Percentiles rank a stretch among this genome's conserved stretches.
These are phyloP conservation scores for Tetraselmis chui DNA, from an alignment of 139 green algal genomes.

Conservation along the genomic window DNA sequence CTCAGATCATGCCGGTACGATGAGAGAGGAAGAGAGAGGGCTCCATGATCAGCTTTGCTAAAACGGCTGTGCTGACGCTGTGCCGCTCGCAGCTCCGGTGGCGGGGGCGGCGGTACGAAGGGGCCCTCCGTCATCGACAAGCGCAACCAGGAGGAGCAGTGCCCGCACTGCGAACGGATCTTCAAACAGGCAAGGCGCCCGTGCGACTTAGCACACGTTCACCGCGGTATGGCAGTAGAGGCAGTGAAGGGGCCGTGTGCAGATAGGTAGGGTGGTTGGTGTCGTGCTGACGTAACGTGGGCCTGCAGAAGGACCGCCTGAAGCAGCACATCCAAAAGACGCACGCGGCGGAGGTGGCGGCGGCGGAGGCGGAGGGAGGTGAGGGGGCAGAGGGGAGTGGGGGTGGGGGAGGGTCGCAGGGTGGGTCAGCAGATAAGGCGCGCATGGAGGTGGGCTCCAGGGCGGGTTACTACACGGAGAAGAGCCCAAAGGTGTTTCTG, in stretches of 20 bases:
- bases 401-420: neutral
- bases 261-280: too few species aligned
- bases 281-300: neutral
- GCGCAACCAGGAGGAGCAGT: slow-evolving; percentile 66
- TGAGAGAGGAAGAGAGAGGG: neutral
- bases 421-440: neutral
- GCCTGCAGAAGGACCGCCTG: slow-evolving; percentile 37
- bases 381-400: neutral
- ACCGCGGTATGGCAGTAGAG: too few species aligned
- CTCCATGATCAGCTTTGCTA: neutral
- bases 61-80: neutral
- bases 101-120: slow-evolving; percentile 65
- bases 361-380: neutral
- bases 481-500: slow-evolving; percentile 73
- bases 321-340: slow-evolving; percentile 69
- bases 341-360: slow-evolving; percentile 45
- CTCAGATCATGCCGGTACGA: neutral
- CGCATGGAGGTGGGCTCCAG: slow-evolving; percentile 56
- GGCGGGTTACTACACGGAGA: slow-evolving; percentile 63
- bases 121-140: slow-evolving; percentile 80
- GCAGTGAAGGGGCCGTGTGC: too few species aligned
- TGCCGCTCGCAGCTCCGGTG: slow-evolving; percentile 45
- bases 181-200: slow-evolving; percentile 59
- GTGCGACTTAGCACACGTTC: too few species aligned
- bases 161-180: slow-evolving; percentile 76